Percentiles rank a stretch among this genome's conserved stretches.
Conservation (phyloP, 106 monocot genomes). For the Vanilla planifolia region DNA sequence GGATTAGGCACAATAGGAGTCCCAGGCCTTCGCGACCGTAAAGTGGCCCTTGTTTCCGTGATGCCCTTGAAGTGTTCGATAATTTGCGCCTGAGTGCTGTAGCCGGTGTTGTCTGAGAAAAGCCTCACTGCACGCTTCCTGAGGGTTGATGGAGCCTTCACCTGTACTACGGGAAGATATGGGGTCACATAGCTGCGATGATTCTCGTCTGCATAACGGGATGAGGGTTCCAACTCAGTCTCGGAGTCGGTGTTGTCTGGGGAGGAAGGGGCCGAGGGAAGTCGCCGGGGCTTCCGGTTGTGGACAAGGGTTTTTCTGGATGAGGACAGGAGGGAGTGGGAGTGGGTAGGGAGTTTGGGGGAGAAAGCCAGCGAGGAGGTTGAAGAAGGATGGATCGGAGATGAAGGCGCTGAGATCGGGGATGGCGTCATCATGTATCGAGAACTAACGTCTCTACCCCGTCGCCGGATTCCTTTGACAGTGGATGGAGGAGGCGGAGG, state of each 20-base stretch:
- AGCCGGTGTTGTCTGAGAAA: conserved; percentile 29
- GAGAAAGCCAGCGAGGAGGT: too few relatives aligned
- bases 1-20: too few relatives aligned
- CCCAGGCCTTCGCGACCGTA: conserved; percentile 22
- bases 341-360: too few relatives aligned
- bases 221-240: conserved; percentile 9
- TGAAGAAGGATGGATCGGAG: conserved; percentile 3
- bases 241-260: conserved; percentile 25
- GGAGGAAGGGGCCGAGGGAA: conserved; percentile 21
- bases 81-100: not conserved
- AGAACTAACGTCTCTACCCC: conserved; percentile 74
- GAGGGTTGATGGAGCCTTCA: not conserved
- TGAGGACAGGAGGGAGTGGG: too few relatives aligned
- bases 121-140: conserved; percentile 15
- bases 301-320: conserved; percentile 16
- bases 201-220: conserved; percentile 49
- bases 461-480: conserved; percentile 26
- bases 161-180: not conserved
- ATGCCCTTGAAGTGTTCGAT: not conserved
- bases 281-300: conserved; percentile 2
- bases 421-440: conserved; percentile 47
- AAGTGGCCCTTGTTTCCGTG: not conserved
- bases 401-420: conserved; percentile 9
- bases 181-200: conserved; percentile 27
- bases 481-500: too few relatives aligned